These are phyloP conservation scores for Angomonas ambiguus DNA, from an alignment of 208 protist genomes.

Conservation along the genomic window DNA sequence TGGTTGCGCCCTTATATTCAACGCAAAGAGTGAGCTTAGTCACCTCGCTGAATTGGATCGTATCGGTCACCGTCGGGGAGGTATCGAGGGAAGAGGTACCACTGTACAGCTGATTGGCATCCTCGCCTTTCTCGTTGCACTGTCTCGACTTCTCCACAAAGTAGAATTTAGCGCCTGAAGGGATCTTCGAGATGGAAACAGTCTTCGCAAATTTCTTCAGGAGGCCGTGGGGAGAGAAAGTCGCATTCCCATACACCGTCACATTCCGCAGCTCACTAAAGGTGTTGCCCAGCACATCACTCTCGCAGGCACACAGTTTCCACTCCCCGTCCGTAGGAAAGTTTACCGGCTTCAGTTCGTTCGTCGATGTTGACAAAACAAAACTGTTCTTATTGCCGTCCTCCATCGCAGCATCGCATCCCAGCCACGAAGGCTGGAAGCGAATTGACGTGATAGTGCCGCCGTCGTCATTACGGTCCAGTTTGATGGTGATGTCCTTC, in stretches of 20 bases:
- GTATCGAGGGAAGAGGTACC: constrained; percentile 18
- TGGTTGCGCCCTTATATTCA: constrained; percentile 42
- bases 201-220: constrained; percentile 24
- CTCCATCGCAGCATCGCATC: constrained; percentile 10
- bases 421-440: constrained; percentile 15
- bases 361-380: constrained; percentile 8
- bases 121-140: constrained; percentile 12
- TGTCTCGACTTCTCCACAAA: constrained; percentile 10
- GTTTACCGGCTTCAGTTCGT: constrained; percentile 19
- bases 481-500: constrained; percentile 18
- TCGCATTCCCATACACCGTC: constrained; percentile 39
- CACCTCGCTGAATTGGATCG: constrained; percentile 16
- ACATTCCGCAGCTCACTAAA: constrained; percentile 27
- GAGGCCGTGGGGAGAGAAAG: constrained; percentile 27
- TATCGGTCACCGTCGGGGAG: constrained; percentile 22
- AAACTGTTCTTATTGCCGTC: constrained; percentile 22
- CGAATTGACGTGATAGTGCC: constrained; percentile 25
- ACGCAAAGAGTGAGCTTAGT: constrained; percentile 44
- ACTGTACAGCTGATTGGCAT: constrained; percentile 16
- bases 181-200: constrained; percentile 25
- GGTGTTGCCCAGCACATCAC: constrained; percentile 14
- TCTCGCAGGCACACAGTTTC: constrained; percentile 42
- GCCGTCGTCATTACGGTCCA: constrained; percentile 36
- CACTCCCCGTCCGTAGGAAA: constrained; percentile 41
- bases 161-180: constrained; percentile 25